Percentiles rank a stretch among this genome's conserved stretches.
These are phyloP conservation scores for Cercospora sesami DNA, from an alignment of 2,329 filamentous ascomycete genomes.

Conservation along the genomic window DNA sequence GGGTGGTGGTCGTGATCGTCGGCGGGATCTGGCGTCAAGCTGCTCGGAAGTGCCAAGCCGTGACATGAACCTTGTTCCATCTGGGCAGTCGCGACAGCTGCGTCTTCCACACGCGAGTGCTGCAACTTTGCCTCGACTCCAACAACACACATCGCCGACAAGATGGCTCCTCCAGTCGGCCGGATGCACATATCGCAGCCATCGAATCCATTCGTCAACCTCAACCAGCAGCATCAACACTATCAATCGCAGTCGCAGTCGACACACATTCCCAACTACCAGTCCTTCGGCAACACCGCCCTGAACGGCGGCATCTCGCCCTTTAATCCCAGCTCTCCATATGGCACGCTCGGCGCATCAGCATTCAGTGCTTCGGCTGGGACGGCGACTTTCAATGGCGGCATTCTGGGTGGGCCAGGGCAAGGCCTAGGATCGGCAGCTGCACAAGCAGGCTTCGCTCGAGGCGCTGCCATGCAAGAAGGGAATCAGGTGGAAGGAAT, in stretches of 20 bases:
- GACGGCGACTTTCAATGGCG: constrained; percentile 36
- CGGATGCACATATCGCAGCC: constrained; percentile 60
- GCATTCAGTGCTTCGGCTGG: constrained; percentile 37
- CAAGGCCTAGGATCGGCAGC: constrained; percentile 83
- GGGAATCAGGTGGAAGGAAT: constrained; percentile 34
- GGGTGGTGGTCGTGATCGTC: constrained; percentile 3
- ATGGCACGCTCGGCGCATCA: constrained; percentile 31
- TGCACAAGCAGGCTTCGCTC: constrained; percentile 81
- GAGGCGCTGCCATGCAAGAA: constrained; percentile 62
- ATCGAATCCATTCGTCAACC: constrained; percentile 60
- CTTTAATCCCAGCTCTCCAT: constrained; percentile 36
- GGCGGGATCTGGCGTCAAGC: constrained; percentile 9
- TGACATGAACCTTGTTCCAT: not conserved
- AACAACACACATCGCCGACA: constrained; percentile 22
- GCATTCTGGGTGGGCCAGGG: constrained; percentile 36
- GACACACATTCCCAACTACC: constrained; percentile 40
- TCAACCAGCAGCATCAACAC: constrained; percentile 46
- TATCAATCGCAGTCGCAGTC: constrained; percentile 37
- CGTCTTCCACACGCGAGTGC: not conserved
- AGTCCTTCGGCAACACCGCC: constrained; percentile 38
- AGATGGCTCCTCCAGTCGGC: constrained; percentile 60
- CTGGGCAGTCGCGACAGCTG: constrained; percentile 2
- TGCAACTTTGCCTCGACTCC: not conserved
- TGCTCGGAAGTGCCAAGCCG: constrained; percentile 4
- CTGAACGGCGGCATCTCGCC: constrained; percentile 44